Percentiles rank a stretch among this genome's conserved stretches.
Evolutionary conservation across 768 basidiomycete genomes (phyloP).

Genomic region (Lactarius akahatsu): DNA sequence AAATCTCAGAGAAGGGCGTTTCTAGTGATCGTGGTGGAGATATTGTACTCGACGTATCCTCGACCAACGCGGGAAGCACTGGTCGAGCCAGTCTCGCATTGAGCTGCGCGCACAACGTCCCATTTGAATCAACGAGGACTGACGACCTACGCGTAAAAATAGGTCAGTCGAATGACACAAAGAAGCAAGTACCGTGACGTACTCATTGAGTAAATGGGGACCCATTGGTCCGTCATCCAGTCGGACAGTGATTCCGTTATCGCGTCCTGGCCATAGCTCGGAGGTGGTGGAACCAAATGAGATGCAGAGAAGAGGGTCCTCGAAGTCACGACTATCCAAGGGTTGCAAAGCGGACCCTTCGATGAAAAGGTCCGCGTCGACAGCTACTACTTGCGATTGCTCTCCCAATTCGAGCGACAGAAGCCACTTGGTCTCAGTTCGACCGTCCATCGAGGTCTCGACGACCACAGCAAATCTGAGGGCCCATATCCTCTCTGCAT

Average conservation of each 20-base stretch:
- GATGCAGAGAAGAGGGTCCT: neutral
- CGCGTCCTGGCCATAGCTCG: constrained; percentile 11
- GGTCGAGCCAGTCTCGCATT: constrained; percentile 32
- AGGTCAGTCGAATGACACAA: neutral
- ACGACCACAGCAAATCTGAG: constrained; percentile 42
- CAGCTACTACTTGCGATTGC: constrained; percentile 46
- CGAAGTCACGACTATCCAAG: neutral
- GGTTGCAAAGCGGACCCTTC: neutral
- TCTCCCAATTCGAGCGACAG: constrained; percentile 56
- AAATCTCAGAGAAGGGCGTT: neutral
- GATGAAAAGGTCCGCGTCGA: constrained; percentile 18
- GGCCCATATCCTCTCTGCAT: constrained; percentile 56
- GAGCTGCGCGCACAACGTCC: constrained; percentile 30
- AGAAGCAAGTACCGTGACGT: constrained; percentile 30
- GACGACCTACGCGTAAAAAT: constrained; percentile 30
- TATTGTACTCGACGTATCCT: constrained; percentile 9
- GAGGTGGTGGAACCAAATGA: constrained; percentile 1
- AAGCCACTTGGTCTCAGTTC: constrained; percentile 42
- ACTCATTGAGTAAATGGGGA: constrained; percentile 54
- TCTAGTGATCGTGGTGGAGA: neutral
- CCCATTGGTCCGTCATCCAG: constrained; percentile 20
- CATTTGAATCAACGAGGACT: constrained; percentile 31
- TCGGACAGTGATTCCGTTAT: constrained; percentile 7
- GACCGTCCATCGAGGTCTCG: constrained; percentile 9
- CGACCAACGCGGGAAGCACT: neutral